These are phyloP conservation scores for Zancudomyces culisetae DNA, from an alignment of 371 early-diverging fungal species.

Conservation along the genomic window DNA sequence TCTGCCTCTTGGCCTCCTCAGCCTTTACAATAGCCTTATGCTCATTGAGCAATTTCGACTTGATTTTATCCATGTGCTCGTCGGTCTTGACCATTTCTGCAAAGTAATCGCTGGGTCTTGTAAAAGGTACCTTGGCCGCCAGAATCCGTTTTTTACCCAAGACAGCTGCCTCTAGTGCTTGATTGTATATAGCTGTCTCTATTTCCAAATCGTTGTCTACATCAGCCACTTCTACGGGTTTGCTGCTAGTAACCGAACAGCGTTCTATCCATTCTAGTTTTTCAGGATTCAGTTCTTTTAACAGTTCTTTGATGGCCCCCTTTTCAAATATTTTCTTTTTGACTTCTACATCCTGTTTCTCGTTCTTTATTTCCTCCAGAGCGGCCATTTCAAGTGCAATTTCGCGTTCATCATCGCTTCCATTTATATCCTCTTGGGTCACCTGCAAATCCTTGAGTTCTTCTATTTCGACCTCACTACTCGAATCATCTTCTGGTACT, in stretches of 20 bases:
- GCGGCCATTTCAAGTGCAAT: constrained; percentile 20
- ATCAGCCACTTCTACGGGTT: constrained; percentile 34
- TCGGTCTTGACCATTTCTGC: constrained; percentile 95
- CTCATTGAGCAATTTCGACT: constrained; percentile 69
- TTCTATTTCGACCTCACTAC: constrained; percentile 4
- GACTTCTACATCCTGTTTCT: constrained; percentile 8
- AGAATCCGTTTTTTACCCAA: constrained; percentile 35
- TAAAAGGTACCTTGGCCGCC: constrained; percentile 48
- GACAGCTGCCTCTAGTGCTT: constrained; percentile 62
- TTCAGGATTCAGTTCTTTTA: constrained; percentile 42
- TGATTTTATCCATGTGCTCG: constrained; percentile 72
- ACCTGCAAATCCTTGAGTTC: constrained; percentile 3
- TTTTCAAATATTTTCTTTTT: constrained; percentile 15
- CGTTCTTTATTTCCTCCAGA: constrained; percentile 13
- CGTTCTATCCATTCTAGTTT: constrained; percentile 65
- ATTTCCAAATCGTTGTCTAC: constrained; percentile 70
- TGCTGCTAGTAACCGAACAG: constrained; percentile 42
- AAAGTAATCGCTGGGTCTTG: constrained; percentile 75
- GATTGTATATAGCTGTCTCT: constrained; percentile 67
- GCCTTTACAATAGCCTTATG: constrained; percentile 51
- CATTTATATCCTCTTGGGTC: constrained; percentile 8
- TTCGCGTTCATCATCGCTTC: constrained; percentile 17
- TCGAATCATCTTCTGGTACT: no score
- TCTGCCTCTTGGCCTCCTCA: constrained; percentile 68
- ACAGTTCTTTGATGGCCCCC: constrained; percentile 36